Evolutionary conservation across 176 grass and related monocot species (phyloP), one percentile per base, ranked within the genome.

Genomic region (Bothriochloa decipiens): DNA sequence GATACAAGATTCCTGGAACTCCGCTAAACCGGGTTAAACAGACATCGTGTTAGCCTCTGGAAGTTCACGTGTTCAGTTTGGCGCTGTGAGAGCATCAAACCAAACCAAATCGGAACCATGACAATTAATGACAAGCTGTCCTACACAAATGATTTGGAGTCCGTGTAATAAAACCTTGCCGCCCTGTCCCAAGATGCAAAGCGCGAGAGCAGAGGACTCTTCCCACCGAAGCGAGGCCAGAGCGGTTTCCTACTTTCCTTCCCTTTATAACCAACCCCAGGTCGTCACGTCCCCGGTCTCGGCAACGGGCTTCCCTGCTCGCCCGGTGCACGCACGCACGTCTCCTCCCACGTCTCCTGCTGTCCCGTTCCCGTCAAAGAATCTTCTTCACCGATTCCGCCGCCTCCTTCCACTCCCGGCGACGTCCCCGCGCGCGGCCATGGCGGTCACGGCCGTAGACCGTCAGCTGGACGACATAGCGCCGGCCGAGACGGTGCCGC

Each of bases 221-320:
- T 22, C 18, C 17, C n/a, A n/a, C 1, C 55, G 15, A 18, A 53
- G 29, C 29, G 29, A 32, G 29, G 29, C 29, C 2, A 32, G 17
- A 84, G 15, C 87, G 9, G 14, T 11, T 42, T 55, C 23, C 65
- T 15, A 6, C 4, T 11, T 42, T 55, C 23, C 65, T 15, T 17
- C 4, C 45, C 68, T 74, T 74, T 74, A 85, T 89, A 85, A 75
- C 46, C 1, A 85, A 75, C 46, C 1, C 68, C 18, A 9, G 20
- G 39, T 84, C 47, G 81, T 83, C 16, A 63, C 35, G 50, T 40
- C n/a, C 43, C 33, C 79, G 35, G 32, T 66, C 75, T 74, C 70
- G 15, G 28, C 61, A 8, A 33, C 17, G 16, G 29, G 20, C 20
- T 2, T 15, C 20, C 52, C 46, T 11, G 41, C 41, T 42, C 43